Base-by-base conservation (phyloP, 768 basidiomycete genomes). In the Panaeolus cyanescens region DNA sequence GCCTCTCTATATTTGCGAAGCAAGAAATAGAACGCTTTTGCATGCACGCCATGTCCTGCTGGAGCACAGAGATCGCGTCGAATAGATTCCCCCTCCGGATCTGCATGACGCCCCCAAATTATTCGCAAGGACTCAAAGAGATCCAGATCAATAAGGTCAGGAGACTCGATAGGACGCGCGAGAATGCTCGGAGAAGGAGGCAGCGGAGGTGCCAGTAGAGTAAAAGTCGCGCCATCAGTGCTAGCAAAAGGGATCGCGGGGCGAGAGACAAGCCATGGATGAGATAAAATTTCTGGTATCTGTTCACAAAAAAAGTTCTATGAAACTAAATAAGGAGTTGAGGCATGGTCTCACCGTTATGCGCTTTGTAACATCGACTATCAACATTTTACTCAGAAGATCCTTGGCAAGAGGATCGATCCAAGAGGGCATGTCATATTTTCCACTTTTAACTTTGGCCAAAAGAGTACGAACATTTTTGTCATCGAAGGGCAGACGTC, bases 401-500 rank as follows among this genome's bases (percentile, higher is more conserved):
- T 99, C 91, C 71, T 86, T 87, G 1, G 95, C 95, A 60, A 89
- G 81, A n/a, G 87, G 83, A 64, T 95, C 91, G 57, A 98, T 82
- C 75, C 85, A 90, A 2, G 78, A 65, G 6, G 96, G 96, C 76
- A 96, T 88, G 15, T 89, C 87, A 73, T 90, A 99, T 73, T 85
- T 86, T 32, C 96, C 96, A 32, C 80, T 77, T 73, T 93, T 93
- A 72, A 99, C 96, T 73, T 96, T 96, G 54, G 83, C 77, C 22
- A 99, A 82, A 34, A 98, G 83, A 3, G 76, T 82, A 59, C 85
- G 80, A 15, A 92, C 84, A 64, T 95, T 90, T 77, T 91, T 90
- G 80, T 97, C 94, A 69, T 97, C 96, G 69, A 97, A 98, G 5
- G 96, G 96, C 19, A 98, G 88, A 58, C 91, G 80, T 10, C 96